A percentile compares a stretch with the other conserved stretches of the same genome.
These are phyloP conservation scores for Colletotrichum camelliae DNA, from an alignment of 2,329 filamentous ascomycete genomes.

Conservation along the genomic window DNA sequence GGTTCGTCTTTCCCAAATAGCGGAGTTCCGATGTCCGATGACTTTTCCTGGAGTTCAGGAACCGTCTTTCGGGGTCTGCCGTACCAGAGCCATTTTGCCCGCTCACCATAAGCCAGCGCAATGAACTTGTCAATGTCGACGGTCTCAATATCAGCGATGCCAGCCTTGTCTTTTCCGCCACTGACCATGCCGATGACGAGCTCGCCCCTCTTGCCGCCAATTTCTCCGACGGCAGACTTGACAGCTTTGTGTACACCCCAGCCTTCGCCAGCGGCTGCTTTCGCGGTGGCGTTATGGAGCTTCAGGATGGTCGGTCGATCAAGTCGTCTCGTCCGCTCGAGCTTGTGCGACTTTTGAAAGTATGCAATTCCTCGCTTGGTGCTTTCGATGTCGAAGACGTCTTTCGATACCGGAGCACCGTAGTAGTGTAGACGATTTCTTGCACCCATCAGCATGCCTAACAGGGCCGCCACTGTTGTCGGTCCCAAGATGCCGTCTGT, in stretches of 20 bases:
- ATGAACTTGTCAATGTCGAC: conserved; percentile 86
- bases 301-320: conserved; percentile 84
- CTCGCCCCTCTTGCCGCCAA: conserved; percentile 92
- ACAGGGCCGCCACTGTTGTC: conserved; percentile 84
- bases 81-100: conserved; percentile 92
- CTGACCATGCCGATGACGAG: conserved; percentile 91
- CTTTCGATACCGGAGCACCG: conserved; percentile 85
- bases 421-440: conserved; percentile 87
- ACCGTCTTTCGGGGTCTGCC: conserved; percentile 79
- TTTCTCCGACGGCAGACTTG: conserved; percentile 92
- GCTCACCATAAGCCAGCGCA: conserved; percentile 78
- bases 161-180: conserved; percentile 82
- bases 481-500: conserved; percentile 92
- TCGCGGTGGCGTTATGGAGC: conserved; percentile 84
- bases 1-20: conserved; percentile 62
- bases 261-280: conserved; percentile 85
- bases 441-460: conserved; percentile 89
- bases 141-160: conserved; percentile 92
- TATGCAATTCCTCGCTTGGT: conserved; percentile 85
- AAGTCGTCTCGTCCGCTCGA: conserved; percentile 78
- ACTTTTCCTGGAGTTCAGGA: conserved; percentile 50
- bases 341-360: conserved; percentile 89
- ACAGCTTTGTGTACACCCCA: conserved; percentile 95
- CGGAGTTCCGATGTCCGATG: conserved; percentile 50
- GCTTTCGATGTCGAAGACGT: conserved; percentile 84